Evolutionary conservation across 768 basidiomycete genomes (phyloP), one percentile per base, ranked within the genome.

Genomic region (Rhodotorula paludigena): DNA sequence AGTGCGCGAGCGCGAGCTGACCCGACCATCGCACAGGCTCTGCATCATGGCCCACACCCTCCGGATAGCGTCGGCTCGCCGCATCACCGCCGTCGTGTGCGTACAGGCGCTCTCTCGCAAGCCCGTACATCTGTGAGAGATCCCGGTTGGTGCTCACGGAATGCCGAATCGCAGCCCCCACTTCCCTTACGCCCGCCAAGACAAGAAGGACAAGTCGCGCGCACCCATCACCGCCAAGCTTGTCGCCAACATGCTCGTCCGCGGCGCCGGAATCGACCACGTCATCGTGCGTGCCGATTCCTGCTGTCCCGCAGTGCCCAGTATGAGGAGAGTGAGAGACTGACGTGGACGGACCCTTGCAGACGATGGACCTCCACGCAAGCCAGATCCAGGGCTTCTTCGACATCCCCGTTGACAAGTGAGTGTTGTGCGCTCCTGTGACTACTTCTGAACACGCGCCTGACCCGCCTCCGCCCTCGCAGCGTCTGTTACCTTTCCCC

Each of bases 321-420:
- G 25, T 20, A 20, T 44, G 23, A 21, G 14, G 15, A 36, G 4
- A 49, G 9, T 16, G 12, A 28, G 15, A 56, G n/a, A 33, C 28
- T 58, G 47, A 47, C 28, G 23, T 35, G 30, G 20, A 21, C 14
- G 44, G 30, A 41, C 11, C 23, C 8, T n/a, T n/a, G 30, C 71
- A 93, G 91, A 98, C 94, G 15, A 96, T 98, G 92, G 96, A 99
- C 80, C 82, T 98, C 66, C 94, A 99, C 77, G 96, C 96, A 39
- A 94, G 92, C 3, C 96, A 99, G 77, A 98, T 99, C 70, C 96
- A 99, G 81, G 96, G 96, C 11, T 99, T 99, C 82, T 99, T 99
- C 79, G 94, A 98, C 79, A 93, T 98, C 51, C 96, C 96, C 14
- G 94, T 97, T 75, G 96, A 99, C 83, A 98, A 99, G 91, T 94